A percentile compares a stretch with the other conserved stretches of the same genome.
Conservation (phyloP, 1,139 yeast genomes). For the Entelexis paramagnoliae region DNA sequence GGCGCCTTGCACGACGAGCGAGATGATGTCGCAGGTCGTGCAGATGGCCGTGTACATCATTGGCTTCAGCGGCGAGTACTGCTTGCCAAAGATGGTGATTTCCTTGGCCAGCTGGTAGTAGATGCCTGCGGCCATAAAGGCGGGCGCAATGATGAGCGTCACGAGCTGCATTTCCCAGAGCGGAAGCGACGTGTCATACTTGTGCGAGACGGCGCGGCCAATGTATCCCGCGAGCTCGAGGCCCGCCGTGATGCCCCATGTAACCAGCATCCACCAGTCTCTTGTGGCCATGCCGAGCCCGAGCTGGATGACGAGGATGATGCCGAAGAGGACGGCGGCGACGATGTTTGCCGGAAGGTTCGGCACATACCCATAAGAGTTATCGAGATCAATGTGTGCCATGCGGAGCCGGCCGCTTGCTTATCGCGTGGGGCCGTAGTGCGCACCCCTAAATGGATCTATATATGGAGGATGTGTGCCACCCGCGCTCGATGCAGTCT, state of each 20-base stretch:
- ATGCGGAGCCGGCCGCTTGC: not conserved
- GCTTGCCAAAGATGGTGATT: slow-evolving; percentile 57
- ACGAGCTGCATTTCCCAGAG: not conserved
- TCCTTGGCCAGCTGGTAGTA: slow-evolving; percentile 68
- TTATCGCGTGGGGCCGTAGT: not conserved
- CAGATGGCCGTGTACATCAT: slow-evolving; percentile 65
- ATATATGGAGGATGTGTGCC: too few species aligned
- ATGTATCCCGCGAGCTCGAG: not conserved
- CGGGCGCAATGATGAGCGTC: not conserved
- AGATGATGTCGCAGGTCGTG: slow-evolving; percentile 51
- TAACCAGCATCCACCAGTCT: not conserved
- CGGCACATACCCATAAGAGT: not conserved
- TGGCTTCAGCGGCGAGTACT: slow-evolving; percentile 55
- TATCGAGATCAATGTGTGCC: too few species aligned
- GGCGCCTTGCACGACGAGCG: not conserved
- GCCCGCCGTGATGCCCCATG: not conserved
- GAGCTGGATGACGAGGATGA: not conserved
- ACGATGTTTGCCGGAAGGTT: not conserved
- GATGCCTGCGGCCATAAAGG: not conserved
- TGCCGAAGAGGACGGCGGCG: not conserved
- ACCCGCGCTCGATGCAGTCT: too few species aligned
- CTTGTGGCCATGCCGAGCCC: not conserved
- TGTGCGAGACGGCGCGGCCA: not conserved
- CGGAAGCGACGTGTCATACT: not conserved
- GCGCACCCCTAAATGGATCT: too few species aligned